Base-by-base conservation (phyloP, 2,329 filamentous ascomycete genomes). In the Fusarium denticulatum region DNA sequence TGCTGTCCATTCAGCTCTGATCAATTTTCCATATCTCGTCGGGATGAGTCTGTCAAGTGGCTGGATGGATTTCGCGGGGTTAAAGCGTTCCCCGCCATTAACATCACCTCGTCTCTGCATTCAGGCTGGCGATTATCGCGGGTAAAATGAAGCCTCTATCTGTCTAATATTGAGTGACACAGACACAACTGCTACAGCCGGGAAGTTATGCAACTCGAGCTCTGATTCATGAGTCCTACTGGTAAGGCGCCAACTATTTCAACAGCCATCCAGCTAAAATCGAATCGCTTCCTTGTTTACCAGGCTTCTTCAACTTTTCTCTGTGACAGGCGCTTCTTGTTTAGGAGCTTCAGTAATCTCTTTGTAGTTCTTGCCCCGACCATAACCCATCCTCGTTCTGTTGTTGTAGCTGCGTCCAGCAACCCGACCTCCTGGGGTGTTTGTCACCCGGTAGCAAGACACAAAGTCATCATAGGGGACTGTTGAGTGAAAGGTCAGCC, bases 391-490 rank as follows among this genome's bases (percentile, higher is more conserved):
- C 37, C 30, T 59, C 16, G 24, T 9, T 56, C 70, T 76, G 45
- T 78, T 78, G 60, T 80, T 79, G 72, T 82, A 77, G 52, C 82
- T 83, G 34, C 76, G 73, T 16, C 75, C 76, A 63, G 87, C 79
- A 34, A 89, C 84, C 26, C 85, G 76, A 24, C 86, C 80, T n/a
- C 83, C 82, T 1, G 83, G 76, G 69, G 88, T 90, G 79, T 93
- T 95, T 7, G 92, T 92, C 76, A 92, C 91, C 71, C 92, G 88
- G 85, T 91, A 94, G 66, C 92, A 88, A 22, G 93, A 96, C 69
- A 94, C 85, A 74, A 92, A 97, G 80, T 97, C 94, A 76, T 97
- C 94, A 39, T 90, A 89, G 75, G 92, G 93, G 74, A 94, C 93
- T 95, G 26, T 58, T 26, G 10, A 43, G 26, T 60, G 6, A 34